Percentiles rank a stretch among this genome's conserved stretches.
These are phyloP conservation scores for Daldinia concentrica DNA, from an alignment of 495 filamentous ascomycete genomes.

Conservation along the genomic window DNA sequence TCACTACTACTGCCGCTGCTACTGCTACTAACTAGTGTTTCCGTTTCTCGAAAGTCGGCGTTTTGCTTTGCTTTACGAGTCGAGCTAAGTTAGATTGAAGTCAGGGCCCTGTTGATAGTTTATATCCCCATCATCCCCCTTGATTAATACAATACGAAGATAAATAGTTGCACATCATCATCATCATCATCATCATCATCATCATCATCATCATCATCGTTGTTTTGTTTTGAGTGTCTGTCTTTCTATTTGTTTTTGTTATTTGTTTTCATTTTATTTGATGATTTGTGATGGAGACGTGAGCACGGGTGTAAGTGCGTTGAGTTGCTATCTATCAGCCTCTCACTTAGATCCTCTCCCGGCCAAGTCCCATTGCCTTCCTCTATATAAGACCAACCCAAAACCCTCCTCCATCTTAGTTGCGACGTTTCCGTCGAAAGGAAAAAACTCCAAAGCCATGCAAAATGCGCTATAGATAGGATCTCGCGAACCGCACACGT, in stretches of 20 bases:
- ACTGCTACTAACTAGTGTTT: neutral
- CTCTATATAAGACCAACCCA: conserved; percentile 1
- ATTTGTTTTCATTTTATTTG: neutral
- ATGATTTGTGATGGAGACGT: neutral
- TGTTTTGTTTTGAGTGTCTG: neutral
- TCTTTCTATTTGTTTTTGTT: neutral
- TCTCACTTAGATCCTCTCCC: neutral
- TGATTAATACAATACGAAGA: conserved; percentile 7
- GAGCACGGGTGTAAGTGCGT: neutral
- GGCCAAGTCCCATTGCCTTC: neutral
- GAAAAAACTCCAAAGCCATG: conserved; percentile 28
- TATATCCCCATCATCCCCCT: neutral
- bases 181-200: neutral
- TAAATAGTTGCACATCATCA: neutral
- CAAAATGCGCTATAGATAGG: conserved; percentile 23
- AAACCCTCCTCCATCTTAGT: neutral
- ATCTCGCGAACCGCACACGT: neutral
- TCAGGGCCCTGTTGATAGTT: neutral
- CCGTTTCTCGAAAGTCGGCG: neutral
- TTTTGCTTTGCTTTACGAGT: conserved; percentile 1
- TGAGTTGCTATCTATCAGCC: neutral
- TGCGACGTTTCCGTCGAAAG: neutral
- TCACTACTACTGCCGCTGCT: neutral
- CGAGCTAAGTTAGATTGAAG: neutral
- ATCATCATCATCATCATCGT: neutral